Base-by-base conservation (phyloP, 2,329 filamentous ascomycete genomes). In the Claviceps humidiphila region DNA sequence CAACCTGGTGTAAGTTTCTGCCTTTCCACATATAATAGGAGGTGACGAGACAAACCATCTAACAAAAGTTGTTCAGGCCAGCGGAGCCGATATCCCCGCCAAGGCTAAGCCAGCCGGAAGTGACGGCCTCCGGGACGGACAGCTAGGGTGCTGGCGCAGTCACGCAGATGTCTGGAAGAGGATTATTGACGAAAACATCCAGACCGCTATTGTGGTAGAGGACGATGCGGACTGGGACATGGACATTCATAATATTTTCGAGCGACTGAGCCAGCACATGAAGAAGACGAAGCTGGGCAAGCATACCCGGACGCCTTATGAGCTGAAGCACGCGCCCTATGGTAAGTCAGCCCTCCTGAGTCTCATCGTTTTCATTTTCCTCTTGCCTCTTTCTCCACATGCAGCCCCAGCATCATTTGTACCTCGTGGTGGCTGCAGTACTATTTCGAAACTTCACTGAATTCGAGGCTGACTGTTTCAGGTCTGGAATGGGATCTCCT, bases 221-320 rank as follows among this genome's bases (percentile, higher is more conserved):
- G 50, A 51, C 7, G 50, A 51, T 16, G 50, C 34, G 9, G 50
- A 51, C 13, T 51, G 50, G 49, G 49, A 50, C 17, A 24, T 50
- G 16, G 26, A 50, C 2, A n/a, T 50, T 37, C 49, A 50, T n/a
- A n/a, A 43, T 5, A 50, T 43, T 4, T 50, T 50, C 7, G 39
- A 50, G 5, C 26, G 40, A 44, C n/a, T 50, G 9, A 50, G 49
- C 16, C 24, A 9, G 13, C 49, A 50, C 2, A 40, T 49, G 39
- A n/a, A 24, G 22, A n/a, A 2, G 4, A 42, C 38, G 22, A 45
- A 41, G 38, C 34, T 51, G 5, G 45, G 43, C 13, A 37, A 34
- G 22, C n/a, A 34, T 16, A 17, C 22, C 4, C 30, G 34, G 3
- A 51, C 50, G 6, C 13, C n/a, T 3, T 51, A 34, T 34, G 50